Percentiles rank a stretch among this genome's conserved stretches.
phyloP scores from a whole-genome alignment of 345 rosid species.

The Carallia brachiata region DNA sequence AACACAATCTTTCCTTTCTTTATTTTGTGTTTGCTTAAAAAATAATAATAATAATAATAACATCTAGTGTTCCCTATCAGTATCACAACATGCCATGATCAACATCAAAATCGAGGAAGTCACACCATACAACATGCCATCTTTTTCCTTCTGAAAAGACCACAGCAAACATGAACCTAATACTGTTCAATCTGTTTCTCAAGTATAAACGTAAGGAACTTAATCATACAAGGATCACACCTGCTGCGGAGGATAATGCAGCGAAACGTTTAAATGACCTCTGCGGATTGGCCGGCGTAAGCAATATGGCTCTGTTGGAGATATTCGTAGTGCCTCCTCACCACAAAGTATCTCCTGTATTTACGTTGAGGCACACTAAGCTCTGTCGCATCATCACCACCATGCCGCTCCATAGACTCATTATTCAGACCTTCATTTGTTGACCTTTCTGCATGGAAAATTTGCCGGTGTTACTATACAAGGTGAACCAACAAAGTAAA shows the following conservation, averaged over 20 bases:
- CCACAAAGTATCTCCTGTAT: constrained; percentile 58
- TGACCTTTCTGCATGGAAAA: constrained; percentile 48
- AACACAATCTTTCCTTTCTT: background rate
- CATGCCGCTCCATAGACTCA: constrained; percentile 31
- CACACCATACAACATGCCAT: background rate
- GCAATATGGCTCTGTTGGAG: constrained; percentile 75
- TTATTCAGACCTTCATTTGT: constrained; percentile 33
- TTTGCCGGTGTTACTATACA: background rate
- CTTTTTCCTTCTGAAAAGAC: background rate
- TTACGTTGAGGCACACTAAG: constrained; percentile 38
- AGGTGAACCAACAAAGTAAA: background rate
- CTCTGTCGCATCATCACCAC: constrained; percentile 35
- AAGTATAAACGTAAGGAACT: background rate
- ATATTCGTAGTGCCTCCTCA: constrained; percentile 80
- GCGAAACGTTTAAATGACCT: constrained; percentile 88
- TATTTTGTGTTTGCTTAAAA: background rate
- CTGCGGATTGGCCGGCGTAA: constrained; percentile 79
- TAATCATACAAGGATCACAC: constrained; percentile 32
- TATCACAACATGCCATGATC: background rate
- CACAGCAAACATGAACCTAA: background rate
- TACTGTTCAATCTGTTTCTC: background rate
- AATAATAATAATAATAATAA: background rate
- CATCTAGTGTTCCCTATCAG: background rate
- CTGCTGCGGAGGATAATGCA: constrained; percentile 79
- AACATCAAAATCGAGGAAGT: background rate